phyloP scores from a whole-genome alignment of 176 grass and related monocot species.

The Musa troglodytarum region DNA sequence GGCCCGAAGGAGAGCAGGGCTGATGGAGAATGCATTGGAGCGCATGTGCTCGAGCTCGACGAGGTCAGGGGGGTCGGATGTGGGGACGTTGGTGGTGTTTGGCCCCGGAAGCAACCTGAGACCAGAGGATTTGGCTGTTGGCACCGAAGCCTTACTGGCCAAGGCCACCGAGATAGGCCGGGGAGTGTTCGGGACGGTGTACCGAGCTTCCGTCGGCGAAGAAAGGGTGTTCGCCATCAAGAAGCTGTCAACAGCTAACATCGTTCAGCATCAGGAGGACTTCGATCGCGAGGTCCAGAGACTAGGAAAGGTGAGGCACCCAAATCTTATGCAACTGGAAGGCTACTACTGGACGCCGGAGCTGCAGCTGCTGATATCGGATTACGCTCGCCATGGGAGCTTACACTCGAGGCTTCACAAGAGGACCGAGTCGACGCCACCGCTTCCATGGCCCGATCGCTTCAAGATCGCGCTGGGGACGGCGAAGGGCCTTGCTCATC shows the following conservation, averaged over 20 bases:
- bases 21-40: conserved; percentile 46
- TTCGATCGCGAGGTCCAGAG: conserved; percentile 78
- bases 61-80: conserved; percentile 29
- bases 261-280: conserved; percentile 58
- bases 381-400: conserved; percentile 71
- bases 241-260: conserved; percentile 44
- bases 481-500: conserved; percentile 54
- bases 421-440: neutral
- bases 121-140: conserved; percentile 69
- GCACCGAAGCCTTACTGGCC: conserved; percentile 52
- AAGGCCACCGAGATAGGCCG: conserved; percentile 62
- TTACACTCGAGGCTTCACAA: conserved; percentile 67
- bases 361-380: conserved; percentile 68
- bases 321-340: conserved; percentile 63
- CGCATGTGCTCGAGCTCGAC: conserved; percentile 46
- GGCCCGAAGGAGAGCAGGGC: conserved; percentile 31
- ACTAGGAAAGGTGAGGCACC: conserved; percentile 77
- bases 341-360: conserved; percentile 96
- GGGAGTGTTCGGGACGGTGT: conserved; percentile 54
- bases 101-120: conserved; percentile 46
- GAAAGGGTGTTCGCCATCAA: conserved; percentile 47
- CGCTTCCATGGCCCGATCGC: conserved; percentile 61
- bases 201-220: conserved; percentile 37
- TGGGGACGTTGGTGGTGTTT: conserved; percentile 75
- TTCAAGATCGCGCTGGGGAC: conserved; percentile 71